A percentile compares a stretch with the other conserved stretches of the same genome.
Conservation (phyloP, 768 basidiomycete genomes). For the Termitomyces sp. region DNA sequence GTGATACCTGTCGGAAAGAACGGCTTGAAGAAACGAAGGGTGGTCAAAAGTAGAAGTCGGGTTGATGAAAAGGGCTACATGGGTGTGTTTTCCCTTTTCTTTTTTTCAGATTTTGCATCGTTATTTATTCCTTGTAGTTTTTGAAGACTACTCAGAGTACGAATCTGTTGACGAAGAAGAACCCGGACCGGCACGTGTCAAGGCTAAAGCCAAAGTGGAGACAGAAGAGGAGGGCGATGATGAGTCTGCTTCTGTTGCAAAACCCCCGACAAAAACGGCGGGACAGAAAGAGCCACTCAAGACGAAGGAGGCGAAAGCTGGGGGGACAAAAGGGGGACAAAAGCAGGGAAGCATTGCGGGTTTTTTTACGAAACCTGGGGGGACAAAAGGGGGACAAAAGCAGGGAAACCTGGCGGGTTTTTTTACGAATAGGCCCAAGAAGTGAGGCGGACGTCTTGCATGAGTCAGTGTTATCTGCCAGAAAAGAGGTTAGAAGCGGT, state of each 20-base stretch:
- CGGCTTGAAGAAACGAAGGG: constrained; percentile 68
- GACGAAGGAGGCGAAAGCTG: constrained; percentile 5
- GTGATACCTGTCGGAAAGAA: constrained; percentile 71
- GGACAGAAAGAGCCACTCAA: constrained; percentile 1
- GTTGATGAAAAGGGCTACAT: constrained; percentile 70
- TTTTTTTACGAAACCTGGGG: background rate
- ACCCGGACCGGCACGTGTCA: constrained; percentile 20
- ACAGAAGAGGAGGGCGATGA: constrained; percentile 12
- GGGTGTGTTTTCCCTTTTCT: constrained; percentile 38
- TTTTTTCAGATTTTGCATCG: background rate
- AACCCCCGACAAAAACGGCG: constrained; percentile 7
- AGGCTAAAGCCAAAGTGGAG: constrained; percentile 20
- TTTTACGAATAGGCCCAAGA: constrained; percentile 28
- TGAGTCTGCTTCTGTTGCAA: constrained; percentile 4
- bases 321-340: constrained; percentile 7
- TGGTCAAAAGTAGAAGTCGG: constrained; percentile 51
- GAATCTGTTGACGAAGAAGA: constrained; percentile 71
- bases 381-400: constrained; percentile 11
- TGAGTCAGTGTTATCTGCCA: too few relatives aligned
- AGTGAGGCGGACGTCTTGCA: background rate
- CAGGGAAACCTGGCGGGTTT: constrained; percentile 29
- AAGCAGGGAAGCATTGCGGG: constrained; percentile 22
- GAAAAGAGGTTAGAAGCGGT: too few relatives aligned
- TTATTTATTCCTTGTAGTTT: constrained; percentile 36
- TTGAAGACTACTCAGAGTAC: constrained; percentile 76